These are phyloP conservation scores for Solanum sparsipilum DNA, from an alignment of 257 asterid genomes.

Conservation along the genomic window DNA sequence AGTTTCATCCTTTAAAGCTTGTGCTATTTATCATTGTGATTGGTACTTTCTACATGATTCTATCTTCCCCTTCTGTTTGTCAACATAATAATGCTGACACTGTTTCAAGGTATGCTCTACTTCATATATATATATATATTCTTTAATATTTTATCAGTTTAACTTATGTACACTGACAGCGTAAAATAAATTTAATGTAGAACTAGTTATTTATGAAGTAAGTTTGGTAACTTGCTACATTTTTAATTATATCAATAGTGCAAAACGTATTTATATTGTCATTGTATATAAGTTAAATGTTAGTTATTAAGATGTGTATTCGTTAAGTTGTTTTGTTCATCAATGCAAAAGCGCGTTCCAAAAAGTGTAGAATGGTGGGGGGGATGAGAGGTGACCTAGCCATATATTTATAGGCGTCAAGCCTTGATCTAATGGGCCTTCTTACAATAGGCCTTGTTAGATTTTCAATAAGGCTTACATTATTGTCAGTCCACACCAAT, in stretches of 20 bases:
- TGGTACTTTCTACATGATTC: slow-evolving; percentile 27
- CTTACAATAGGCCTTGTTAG: neutral
- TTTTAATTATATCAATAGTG: too few species aligned
- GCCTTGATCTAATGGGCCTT: neutral
- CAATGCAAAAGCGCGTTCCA: too few species aligned
- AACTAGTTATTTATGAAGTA: too few species aligned
- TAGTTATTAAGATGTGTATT: too few species aligned
- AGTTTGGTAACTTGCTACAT: too few species aligned
- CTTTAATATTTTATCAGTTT: neutral
- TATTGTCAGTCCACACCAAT: neutral
- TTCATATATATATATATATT: neutral
- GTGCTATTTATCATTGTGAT: slow-evolving; percentile 29
- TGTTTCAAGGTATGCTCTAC: slow-evolving; percentile 34
- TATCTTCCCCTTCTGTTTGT: slow-evolving; percentile 45
- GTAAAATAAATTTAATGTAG: too few species aligned
- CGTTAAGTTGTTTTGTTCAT: too few species aligned
- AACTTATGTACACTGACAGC: neutral
- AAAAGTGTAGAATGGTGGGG: neutral
- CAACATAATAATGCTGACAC: slow-evolving; percentile 13
- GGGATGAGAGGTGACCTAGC: neutral
- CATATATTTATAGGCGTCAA: neutral
- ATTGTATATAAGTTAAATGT: too few species aligned
- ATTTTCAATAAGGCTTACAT: neutral
- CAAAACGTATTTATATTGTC: too few species aligned
- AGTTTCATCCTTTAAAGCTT: slow-evolving; percentile 37